Evolutionary conservation across 805 yeast species (phyloP).

Genomic region (Candida maltosa): DNA sequence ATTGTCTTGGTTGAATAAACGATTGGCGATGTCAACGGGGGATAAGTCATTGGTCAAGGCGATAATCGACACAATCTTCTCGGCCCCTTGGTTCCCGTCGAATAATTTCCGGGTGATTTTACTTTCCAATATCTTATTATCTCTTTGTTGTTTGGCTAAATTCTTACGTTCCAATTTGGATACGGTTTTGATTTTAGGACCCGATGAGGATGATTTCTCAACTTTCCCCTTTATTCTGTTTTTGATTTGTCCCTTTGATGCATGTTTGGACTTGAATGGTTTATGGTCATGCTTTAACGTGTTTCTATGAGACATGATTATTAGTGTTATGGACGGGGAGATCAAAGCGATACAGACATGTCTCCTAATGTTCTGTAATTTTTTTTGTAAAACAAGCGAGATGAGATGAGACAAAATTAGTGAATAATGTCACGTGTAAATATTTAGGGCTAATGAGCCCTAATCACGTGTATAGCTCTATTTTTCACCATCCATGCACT

Average conservation of each 20-base stretch:
- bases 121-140: slow-evolving; percentile 62
- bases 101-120: slow-evolving; percentile 65
- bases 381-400: slow-evolving; percentile 3
- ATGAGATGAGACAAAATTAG: slow-evolving; percentile 2
- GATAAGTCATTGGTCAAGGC: slow-evolving; percentile 74
- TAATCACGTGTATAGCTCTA: not conserved
- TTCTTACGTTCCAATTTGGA: slow-evolving; percentile 71
- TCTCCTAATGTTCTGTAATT: not conserved
- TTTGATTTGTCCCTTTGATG: slow-evolving; percentile 84
- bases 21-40: slow-evolving; percentile 50
- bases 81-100: slow-evolving; percentile 77
- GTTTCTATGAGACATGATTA: slow-evolving; percentile 63
- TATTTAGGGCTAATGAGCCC: not conserved
- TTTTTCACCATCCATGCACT: too few relatives aligned
- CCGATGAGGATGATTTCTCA: slow-evolving; percentile 54
- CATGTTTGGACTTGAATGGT: slow-evolving; percentile 87
- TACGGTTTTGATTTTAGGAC: slow-evolving; percentile 35
- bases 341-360: too few relatives aligned
- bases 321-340: not conserved
- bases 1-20: slow-evolving; percentile 43
- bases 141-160: slow-evolving; percentile 70
- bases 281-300: slow-evolving; percentile 83
- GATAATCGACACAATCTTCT: slow-evolving; percentile 76
- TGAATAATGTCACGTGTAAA: not conserved
- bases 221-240: slow-evolving; percentile 82